A percentile compares a stretch with the other conserved stretches of the same genome.
Evolutionary conservation across 225 moss, liverwort and hornwort genomes (phyloP).

Genomic region (Lunularia cruciata): DNA sequence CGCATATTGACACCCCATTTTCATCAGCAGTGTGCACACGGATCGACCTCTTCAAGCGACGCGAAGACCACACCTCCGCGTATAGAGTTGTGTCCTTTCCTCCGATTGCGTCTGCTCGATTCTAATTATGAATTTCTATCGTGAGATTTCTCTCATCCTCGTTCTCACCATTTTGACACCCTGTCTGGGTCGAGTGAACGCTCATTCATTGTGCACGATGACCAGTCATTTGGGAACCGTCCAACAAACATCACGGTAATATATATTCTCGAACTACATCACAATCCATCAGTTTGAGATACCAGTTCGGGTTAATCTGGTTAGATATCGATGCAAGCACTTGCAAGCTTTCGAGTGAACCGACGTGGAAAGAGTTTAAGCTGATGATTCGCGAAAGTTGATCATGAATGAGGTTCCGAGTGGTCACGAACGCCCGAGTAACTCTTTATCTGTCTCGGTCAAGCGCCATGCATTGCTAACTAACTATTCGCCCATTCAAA

Average conservation of each 20-base stretch:
- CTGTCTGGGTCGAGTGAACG: constrained; percentile 1
- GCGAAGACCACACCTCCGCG: constrained; percentile 4
- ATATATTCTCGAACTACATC: no score
- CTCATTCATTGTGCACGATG: background rate
- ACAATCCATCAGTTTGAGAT: background rate
- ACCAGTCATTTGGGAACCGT: background rate
- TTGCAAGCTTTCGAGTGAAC: background rate
- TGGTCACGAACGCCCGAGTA: constrained; percentile 7
- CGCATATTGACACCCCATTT: constrained; percentile 7
- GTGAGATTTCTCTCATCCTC: no score
- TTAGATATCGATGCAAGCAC: no score
- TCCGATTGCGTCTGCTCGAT: constrained; percentile 7
- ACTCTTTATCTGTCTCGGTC: background rate
- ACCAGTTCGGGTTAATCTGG: background rate
- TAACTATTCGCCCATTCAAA: background rate
- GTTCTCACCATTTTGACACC: background rate
- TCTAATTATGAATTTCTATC: background rate
- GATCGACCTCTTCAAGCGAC: constrained; percentile 26
- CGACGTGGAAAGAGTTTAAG: background rate
- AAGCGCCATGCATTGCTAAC: constrained; percentile 13
- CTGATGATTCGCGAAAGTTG: background rate
- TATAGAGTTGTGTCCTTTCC: constrained; percentile 12
- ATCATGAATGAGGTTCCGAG: constrained; percentile 1
- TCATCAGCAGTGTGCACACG: constrained; percentile 20
- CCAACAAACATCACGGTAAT: background rate